A percentile compares a stretch with the other conserved stretches of the same genome.
phyloP scores from a whole-genome alignment of 345 rosid species.

The Anacardium occidentale region DNA sequence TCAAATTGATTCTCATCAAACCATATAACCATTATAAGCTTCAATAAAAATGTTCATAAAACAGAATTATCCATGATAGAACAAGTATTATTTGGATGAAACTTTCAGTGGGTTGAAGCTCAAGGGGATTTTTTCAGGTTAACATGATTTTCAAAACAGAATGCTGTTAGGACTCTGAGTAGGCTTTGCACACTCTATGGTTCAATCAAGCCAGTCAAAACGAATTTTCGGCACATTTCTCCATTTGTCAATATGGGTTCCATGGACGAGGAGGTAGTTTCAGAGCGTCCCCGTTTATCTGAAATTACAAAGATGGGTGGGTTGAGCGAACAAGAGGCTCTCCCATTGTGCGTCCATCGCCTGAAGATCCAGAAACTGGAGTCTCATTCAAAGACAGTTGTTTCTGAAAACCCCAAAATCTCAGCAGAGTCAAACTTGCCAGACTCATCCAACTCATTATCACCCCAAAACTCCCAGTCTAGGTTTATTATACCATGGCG shows the following conservation, averaged over 20 bases:
- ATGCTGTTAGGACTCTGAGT: too few species aligned
- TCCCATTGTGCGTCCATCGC: slow-evolving; percentile 21
- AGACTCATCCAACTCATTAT: slow-evolving; percentile 1
- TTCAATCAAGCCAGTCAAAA: too few species aligned
- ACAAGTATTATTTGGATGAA: too few species aligned
- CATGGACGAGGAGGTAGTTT: slow-evolving; percentile 18
- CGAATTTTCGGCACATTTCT: not conserved
- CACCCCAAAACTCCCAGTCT: slow-evolving; percentile 30
- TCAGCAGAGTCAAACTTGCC: slow-evolving; percentile 41
- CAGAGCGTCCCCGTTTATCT: slow-evolving; percentile 24
- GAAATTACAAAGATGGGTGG: slow-evolving; percentile 36
- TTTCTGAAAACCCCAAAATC: slow-evolving; percentile 26
- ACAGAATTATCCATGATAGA: too few species aligned
- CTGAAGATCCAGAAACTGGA: slow-evolving; percentile 28
- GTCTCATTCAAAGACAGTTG: slow-evolving; percentile 39
- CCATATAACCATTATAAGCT: not conserved
- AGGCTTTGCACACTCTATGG: too few species aligned
- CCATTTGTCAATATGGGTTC: slow-evolving; percentile 11
- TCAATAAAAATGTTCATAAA: too few species aligned
- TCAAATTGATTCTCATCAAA: not conserved
- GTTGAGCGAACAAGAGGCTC: slow-evolving; percentile 24
- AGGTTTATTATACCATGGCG: slow-evolving; percentile 48
- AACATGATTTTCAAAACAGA: not conserved
- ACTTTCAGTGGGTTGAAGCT: not conserved
- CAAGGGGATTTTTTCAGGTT: not conserved